These are phyloP conservation scores for Ensete ventricosum DNA, from an alignment of 176 grass and related monocot species.

Conservation along the genomic window DNA sequence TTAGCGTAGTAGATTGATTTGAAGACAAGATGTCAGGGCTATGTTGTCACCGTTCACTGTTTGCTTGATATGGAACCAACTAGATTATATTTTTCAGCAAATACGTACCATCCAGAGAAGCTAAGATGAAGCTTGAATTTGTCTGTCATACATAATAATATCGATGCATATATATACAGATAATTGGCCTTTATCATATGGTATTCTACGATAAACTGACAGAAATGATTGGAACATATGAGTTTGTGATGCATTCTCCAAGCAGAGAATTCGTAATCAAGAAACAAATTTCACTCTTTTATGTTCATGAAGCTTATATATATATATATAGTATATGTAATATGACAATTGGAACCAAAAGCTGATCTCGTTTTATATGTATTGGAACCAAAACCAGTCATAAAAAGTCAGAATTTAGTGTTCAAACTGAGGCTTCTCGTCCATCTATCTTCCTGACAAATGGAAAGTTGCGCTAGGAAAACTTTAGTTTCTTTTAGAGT, in stretches of 20 bases:
- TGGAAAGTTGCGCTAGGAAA: slow-evolving; percentile 34
- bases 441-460: slow-evolving; percentile 12
- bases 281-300: background rate
- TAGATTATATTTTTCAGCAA: too few species aligned
- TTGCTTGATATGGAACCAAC: too few species aligned
- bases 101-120: too few species aligned
- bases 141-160: too few species aligned
- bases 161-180: too few species aligned
- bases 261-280: background rate
- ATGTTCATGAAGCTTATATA: background rate
- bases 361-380: background rate
- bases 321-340: background rate
- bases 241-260: background rate
- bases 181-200: too few species aligned
- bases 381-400: background rate
- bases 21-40: too few species aligned
- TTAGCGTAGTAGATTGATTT: too few species aligned
- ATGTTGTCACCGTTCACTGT: too few species aligned
- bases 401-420: background rate
- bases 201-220: too few species aligned
- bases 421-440: background rate
- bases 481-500: slow-evolving; percentile 19
- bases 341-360: background rate
- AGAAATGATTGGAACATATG: background rate
- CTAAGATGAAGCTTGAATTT: too few species aligned